Conservation (phyloP, 345 rosid genomes). For the Arabidopsis arenosa region DNA sequence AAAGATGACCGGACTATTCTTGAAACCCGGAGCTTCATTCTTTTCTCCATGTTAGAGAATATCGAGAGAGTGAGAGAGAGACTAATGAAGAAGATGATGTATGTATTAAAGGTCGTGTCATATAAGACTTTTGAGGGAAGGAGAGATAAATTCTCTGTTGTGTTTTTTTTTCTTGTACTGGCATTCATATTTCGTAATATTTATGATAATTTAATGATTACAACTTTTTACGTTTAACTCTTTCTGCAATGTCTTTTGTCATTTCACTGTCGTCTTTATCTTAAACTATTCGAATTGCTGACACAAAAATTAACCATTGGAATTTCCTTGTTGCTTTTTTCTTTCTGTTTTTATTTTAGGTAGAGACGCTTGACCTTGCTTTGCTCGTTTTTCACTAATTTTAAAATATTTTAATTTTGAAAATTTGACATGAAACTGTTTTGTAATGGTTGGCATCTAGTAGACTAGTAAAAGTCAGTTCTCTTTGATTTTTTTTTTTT, state of each 20-base stretch:
- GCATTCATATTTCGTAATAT: constrained; percentile 31
- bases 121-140: constrained; percentile 22
- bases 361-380: constrained; percentile 21
- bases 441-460: constrained; percentile 33
- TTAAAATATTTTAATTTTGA: constrained; percentile 10
- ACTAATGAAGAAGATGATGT: constrained; percentile 23
- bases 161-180: background rate
- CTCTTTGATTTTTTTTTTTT: background rate
- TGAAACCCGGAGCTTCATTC: constrained; percentile 64
- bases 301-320: constrained; percentile 44
- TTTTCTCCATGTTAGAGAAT: constrained; percentile 58
- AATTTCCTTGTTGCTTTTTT: constrained; percentile 41
- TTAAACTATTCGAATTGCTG: constrained; percentile 42
- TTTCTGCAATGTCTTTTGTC: constrained; percentile 43
- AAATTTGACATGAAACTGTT: constrained; percentile 10
- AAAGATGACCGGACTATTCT: constrained; percentile 70
- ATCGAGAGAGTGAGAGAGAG: constrained; percentile 33
- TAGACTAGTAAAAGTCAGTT: constrained; percentile 28
- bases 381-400: background rate
- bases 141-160: constrained; percentile 24
- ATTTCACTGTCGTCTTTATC: constrained; percentile 42
- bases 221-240: constrained; percentile 40
- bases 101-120: constrained; percentile 9
- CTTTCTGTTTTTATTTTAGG: constrained; percentile 33
- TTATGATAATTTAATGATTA: constrained; percentile 45